Evolutionary conservation across 1,284 basidiomycete genomes (phyloP), one percentile per base, ranked within the genome.

Genomic region (Moniliella sp.): DNA sequence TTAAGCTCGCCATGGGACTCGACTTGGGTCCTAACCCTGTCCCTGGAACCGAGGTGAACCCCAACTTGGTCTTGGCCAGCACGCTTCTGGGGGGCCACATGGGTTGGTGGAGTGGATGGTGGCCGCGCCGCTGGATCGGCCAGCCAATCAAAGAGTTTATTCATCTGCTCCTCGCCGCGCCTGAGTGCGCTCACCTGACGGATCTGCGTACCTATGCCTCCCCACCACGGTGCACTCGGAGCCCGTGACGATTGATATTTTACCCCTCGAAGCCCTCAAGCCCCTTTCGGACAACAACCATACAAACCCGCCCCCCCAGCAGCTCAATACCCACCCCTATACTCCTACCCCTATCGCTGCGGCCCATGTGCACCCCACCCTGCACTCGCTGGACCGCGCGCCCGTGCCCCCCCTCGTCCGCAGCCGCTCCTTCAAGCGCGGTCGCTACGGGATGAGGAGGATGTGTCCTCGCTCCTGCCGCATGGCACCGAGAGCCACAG

Each of bases 1-100:
- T 53, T 8, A 25, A 40, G 5, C 34, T 37, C 15, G 35, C 36
- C 4, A 49, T 53, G 15, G 50, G 48, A 2, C 25, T 37, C 8
- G 32, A 47, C 3, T 18, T 34, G 69, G 42, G 66, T 74, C 38
- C 66, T 69, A 13, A 8, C 9, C 28, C 28, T n/a, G 65, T 67
- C 35, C 66, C 65, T 8, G 21, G 21, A 7, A n/a, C n/a, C 21
- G 7, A 7, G 7, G n/a, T 23, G 8, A 78, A 75, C 37, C 63
- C 65, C 1, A 72, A 73, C 57, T 71, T 82, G 8, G 69, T 74
- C 7, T 70, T 78, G 51, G 76, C 69, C 9, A 63, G 79, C 33
- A 88, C 88, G 0, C 64, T 67, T 19, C 67, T 69, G 11, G 88
- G 91, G 1, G 91, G 91, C 0, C 88, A 97, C 64, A 67, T 97